Base-by-base conservation (phyloP, 352 stramenopile species). In the Pythium sp. region DNA sequence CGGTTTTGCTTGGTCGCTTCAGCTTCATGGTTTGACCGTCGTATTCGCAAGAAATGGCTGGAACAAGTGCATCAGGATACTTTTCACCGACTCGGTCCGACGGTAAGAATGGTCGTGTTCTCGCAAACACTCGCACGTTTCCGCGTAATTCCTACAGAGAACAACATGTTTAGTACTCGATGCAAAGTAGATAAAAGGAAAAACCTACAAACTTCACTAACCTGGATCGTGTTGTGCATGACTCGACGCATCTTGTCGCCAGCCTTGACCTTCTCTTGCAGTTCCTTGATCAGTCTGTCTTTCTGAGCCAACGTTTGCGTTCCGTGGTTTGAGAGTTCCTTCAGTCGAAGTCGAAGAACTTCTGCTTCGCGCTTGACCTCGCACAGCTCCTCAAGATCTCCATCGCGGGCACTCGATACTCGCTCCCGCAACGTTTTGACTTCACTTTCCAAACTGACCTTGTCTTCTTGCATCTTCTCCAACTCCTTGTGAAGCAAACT, bases 181-280 rank as follows among this genome's bases (percentile, higher is more conserved):
- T 4, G 30, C 43, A 69, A 22, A 36, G 1, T 14, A 14, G 6
- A 64, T 24, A 12, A 24, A 49, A 0, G 22, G 26, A 11, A 8
- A 22, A 4, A 24, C 26, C 26, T 59, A 38, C 15, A 36, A 38
- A 32, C 9, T 32, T 14, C 18, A 7, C 72, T 41, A 82, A 92
- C 84, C 78, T 94, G 84, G 36, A 99, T 98, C 49, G 87, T 91
- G 79, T 99, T 99, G 84, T 99, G 98, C 83, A 99, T 93, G 69
- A 90, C 82, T n/a, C 98, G 82, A 38, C 97, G 88, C 18, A 94
- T 60, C 36, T 88, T 92, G 65, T 97, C 88, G 1, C 85, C 86
- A n/a, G 89, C 74, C 24, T 84, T 84, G 32, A 94, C 71, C 36
- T 91, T 91, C 56, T 86, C 78, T 65, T 91, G 73, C 22, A 97